Conservation (phyloP, 2,329 filamentous ascomycete genomes). For the Fusarium scirpi region DNA sequence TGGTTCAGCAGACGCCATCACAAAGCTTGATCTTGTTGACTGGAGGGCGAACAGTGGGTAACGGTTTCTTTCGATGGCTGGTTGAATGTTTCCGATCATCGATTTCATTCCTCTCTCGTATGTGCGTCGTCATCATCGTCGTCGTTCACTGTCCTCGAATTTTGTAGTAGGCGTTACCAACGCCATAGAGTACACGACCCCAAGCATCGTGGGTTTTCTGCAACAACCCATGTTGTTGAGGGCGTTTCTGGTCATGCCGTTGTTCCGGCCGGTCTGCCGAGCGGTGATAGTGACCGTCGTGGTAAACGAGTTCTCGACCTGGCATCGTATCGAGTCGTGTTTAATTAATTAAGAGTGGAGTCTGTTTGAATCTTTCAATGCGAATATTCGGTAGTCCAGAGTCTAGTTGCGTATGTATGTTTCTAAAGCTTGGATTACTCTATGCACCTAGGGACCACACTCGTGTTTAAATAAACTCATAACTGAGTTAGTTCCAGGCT, state of each 20-base stretch:
- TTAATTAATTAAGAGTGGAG: slow-evolving; percentile 12
- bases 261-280: slow-evolving; percentile 30
- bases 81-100: slow-evolving; percentile 27
- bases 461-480: slow-evolving; percentile 26
- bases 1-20: slow-evolving; percentile 21
- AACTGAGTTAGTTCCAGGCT: not conserved
- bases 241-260: slow-evolving; percentile 19
- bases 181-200: slow-evolving; percentile 55
- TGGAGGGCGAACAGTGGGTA: slow-evolving; percentile 22
- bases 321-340: slow-evolving; percentile 35
- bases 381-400: not conserved
- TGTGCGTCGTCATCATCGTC: slow-evolving; percentile 30
- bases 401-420: not conserved
- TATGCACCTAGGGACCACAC: not conserved
- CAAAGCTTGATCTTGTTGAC: slow-evolving; percentile 14
- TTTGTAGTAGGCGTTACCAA: slow-evolving; percentile 56
- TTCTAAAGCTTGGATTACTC: not conserved
- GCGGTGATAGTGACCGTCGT: slow-evolving; percentile 49
- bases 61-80: slow-evolving; percentile 4
- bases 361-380: slow-evolving; percentile 7
- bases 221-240: slow-evolving; percentile 43
- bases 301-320: slow-evolving; percentile 46
- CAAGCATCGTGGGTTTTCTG: slow-evolving; percentile 54
- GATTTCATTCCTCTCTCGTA: slow-evolving; percentile 26
- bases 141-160: slow-evolving; percentile 45